These are phyloP conservation scores for Huntiella bhutanensis DNA, from an alignment of 2,329 filamentous ascomycete genomes.

Conservation along the genomic window DNA sequence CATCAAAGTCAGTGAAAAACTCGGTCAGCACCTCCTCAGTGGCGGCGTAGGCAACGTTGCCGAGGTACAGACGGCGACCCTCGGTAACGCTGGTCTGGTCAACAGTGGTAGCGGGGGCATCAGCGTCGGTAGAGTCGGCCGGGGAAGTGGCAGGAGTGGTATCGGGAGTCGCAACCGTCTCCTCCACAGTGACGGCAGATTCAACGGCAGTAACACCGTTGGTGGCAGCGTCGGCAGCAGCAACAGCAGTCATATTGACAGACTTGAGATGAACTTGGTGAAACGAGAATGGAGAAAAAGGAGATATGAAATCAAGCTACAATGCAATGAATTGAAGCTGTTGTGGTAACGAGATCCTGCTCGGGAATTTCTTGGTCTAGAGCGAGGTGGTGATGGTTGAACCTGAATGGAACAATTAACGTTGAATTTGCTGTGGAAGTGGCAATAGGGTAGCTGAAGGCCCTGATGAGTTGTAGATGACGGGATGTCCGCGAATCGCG, in stretches of 20 bases:
- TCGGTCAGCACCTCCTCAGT: constrained; percentile 99
- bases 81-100: constrained; percentile 85
- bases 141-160: constrained; percentile 7
- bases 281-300: constrained; percentile 3
- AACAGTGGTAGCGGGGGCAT: constrained; percentile 46
- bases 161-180: constrained; percentile 7
- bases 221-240: constrained; percentile 15
- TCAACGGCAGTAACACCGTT: constrained; percentile 38
- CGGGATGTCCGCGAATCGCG: constrained; percentile 21
- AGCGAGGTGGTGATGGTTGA: constrained; percentile 11
- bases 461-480: constrained; percentile 46
- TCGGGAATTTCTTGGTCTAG: constrained; percentile 10
- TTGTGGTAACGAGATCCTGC: constrained; percentile 10
- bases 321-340: constrained; percentile 1
- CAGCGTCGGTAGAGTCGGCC: constrained; percentile 44
- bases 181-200: constrained; percentile 42
- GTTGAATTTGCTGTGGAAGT: constrained; percentile 8
- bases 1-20: constrained; percentile 98
- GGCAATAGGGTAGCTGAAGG: constrained; percentile 71
- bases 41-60: constrained; percentile 99
- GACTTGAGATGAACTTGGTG: constrained; percentile 13
- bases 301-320: neutral
- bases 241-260: constrained; percentile 63
- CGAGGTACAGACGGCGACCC: constrained; percentile 98
- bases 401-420: constrained; percentile 11